Evolutionary conservation across 345 rosid species (phyloP).

Genomic region (Citropsis articulata): DNA sequence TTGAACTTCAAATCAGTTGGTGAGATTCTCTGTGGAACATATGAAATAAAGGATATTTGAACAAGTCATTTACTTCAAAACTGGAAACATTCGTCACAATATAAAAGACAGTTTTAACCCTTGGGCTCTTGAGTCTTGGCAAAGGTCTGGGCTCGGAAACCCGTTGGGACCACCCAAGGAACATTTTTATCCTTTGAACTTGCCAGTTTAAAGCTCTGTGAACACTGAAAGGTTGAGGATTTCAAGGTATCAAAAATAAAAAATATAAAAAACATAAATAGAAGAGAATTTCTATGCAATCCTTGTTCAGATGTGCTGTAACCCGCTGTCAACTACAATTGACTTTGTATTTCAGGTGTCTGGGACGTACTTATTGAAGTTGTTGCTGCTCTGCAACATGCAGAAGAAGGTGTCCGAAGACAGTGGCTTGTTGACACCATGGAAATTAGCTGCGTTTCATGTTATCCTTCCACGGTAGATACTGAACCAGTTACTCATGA

Average conservation of each 20-base stretch:
- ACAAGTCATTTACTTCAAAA: background rate
- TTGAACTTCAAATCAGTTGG: slow-evolving; percentile 58
- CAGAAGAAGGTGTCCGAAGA: slow-evolving; percentile 69
- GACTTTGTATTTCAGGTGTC: slow-evolving; percentile 41
- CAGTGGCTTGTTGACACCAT: slow-evolving; percentile 84
- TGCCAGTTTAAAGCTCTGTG: background rate
- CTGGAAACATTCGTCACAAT: background rate
- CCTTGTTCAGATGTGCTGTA: background rate
- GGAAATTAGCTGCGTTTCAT: slow-evolving; percentile 82
- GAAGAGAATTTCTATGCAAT: background rate
- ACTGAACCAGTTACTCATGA: background rate
- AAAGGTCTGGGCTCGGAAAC: background rate
- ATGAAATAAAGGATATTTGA: background rate
- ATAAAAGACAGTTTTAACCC: background rate
- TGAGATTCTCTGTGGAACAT: slow-evolving; percentile 34
- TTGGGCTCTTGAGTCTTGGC: background rate
- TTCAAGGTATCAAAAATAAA: too few relatives aligned
- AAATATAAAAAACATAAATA: too few relatives aligned
- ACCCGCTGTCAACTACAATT: slow-evolving; percentile 10
- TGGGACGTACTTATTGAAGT: slow-evolving; percentile 76
- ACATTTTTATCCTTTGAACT: background rate
- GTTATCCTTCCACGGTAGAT: slow-evolving; percentile 79
- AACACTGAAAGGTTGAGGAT: background rate
- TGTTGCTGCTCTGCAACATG: slow-evolving; percentile 59
- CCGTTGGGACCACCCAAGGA: background rate